Percentiles rank a stretch among this genome's conserved stretches.
phyloP scores from a whole-genome alignment of 148 eudicot genomes.

The Rhododendron vialii region DNA sequence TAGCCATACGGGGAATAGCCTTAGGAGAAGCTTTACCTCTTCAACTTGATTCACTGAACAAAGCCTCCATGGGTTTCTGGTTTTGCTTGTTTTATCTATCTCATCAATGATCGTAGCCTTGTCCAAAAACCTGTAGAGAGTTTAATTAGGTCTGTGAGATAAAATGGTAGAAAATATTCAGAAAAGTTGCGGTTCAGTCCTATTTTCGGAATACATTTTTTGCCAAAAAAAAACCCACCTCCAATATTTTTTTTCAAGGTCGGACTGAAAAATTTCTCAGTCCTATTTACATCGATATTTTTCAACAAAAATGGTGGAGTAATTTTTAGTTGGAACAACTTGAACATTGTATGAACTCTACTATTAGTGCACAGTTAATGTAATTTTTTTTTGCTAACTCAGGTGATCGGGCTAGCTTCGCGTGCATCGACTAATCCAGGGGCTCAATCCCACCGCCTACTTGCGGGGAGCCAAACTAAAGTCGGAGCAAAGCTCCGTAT shows the following conservation, averaged over 20 bases:
- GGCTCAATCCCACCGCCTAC: neutral
- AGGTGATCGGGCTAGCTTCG: neutral
- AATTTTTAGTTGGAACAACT: neutral
- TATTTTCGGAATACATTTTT: neutral
- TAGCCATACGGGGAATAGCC: slow-evolving; percentile 61
- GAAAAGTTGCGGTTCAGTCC: neutral
- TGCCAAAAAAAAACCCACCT: neutral
- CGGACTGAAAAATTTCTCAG: neutral
- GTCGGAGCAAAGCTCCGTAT: neutral
- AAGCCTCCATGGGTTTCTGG: slow-evolving; percentile 55
- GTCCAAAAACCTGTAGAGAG: slow-evolving; percentile 48
- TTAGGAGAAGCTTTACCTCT: slow-evolving; percentile 51
- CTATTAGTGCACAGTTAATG: neutral
- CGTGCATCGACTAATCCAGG: neutral
- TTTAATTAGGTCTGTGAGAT: neutral
- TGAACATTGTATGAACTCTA: neutral
- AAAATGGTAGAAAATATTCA: neutral
- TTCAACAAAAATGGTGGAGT: neutral
- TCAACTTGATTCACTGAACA: slow-evolving; percentile 72
- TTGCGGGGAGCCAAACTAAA: neutral
- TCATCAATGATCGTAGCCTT: slow-evolving; percentile 58
- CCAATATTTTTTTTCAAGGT: neutral
- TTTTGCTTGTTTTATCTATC: slow-evolving; percentile 30
- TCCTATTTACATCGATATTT: neutral
- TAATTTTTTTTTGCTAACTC: neutral